Evolutionary conservation across 2,329 filamentous ascomycete species (phyloP), one percentile per base, ranked within the genome.

Genomic region (Cyphellophora europaea): DNA sequence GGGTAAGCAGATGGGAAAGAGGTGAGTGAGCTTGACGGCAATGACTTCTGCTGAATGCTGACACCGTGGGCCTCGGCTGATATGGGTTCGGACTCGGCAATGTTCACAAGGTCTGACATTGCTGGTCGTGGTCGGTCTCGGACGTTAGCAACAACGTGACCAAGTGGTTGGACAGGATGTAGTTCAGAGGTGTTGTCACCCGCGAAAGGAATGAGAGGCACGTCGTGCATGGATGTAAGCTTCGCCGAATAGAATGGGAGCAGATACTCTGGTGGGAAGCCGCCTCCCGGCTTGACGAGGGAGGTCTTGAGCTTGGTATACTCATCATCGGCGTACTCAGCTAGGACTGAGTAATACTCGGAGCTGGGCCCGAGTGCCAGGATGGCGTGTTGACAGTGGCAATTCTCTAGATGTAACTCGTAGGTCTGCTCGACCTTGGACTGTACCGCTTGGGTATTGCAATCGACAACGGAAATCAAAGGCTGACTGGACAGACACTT

Each of bases 381-480:
- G 31, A 44, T 42, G 18, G 44, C 25, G 27, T 47, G 44, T 29
- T 41, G 31, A 30, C 41, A 44, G 21, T 47, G 44, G 33, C 41
- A 47, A 23, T 47, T 47, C 33, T 47, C 44, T 17, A 47, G 33
- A 27, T 37, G 38, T 16, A 47, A 17, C 32, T 42, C 39, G 30
- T 47, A 47, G 35, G 19, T 16, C 3, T 21, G 6, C 15, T 37
- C 27, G 19, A 44, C 41, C 29, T 37, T 41, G 36, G 19, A 44
- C 19, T 23, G 42, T 44, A 8, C 19, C 31, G 31, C 36, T 38
- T 3, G 39, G n/a, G 29, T 23, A 19, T 38, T 41, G 30, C 44
- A 47, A 29, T 44, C 40, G 21, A 37, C 37, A 18, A 47, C 36
- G n/a, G 39, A 42, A 10, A 44, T 14, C 12, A 34, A 17, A 11